Base-by-base conservation (phyloP, 257 asterid genomes). In the Gentiana straminea region DNA sequence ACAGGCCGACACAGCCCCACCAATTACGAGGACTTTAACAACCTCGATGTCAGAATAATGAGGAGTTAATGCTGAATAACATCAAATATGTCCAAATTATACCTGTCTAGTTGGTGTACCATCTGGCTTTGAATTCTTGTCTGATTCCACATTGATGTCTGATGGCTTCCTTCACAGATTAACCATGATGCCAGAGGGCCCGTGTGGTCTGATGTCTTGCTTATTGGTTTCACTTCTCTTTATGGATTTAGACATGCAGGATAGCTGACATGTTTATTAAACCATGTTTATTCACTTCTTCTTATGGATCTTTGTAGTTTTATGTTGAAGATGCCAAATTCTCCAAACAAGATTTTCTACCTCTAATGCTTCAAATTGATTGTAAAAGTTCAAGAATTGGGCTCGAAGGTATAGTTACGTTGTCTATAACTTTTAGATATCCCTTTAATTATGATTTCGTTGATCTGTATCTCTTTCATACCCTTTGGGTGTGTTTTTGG, bases 321-420 rank as follows among this genome's bases (percentile, higher is more conserved):
- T 95, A 89, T 70, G 77, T 88, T 70, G 99, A 89, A 59, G 99
- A 92, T 77, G 95, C 89, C 62, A 84, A 79, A 66, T 92, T 92
- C 80, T 80, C 92, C 3, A 94, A 92, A 77, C 71, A 65, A 64
- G 97, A 88, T 41, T 92, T 89, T 60, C 73, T 68, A 32, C 91
- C 89, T 77, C 94, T 92, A 78, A 86, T 88, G 67, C 70, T 92
- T 92, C 79, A 79, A 82, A 67, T 71, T 92, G 74, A 84, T 80
- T 33, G 97, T 88, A 60, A 94, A 88, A 71, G 97, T 85, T 43
- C 86, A 85, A 64, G 99, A 92, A 74, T 84, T 92, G 64, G 99
- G 88, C 79, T 88, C 99, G 35, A 92, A 92, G 81, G 97, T 84
- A 24, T 66, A 56, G 75, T 62, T 65, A 35, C 35, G 35, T 37